phyloP scores from a whole-genome alignment of 345 rosid genomes.

The Sonneratia caseolaris region DNA sequence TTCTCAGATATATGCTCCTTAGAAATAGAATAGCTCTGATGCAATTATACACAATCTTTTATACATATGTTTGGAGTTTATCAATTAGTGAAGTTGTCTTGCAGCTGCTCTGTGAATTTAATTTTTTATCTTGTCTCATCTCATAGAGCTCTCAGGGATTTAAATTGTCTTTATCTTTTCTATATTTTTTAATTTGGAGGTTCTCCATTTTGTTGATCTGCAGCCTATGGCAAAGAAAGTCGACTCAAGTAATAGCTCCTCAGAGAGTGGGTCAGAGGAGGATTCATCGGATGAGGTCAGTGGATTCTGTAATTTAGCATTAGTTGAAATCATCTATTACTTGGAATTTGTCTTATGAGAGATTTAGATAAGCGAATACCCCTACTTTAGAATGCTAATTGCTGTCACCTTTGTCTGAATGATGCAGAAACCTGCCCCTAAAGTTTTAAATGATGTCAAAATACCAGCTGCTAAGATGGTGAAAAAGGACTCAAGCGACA shows the following conservation, averaged over 20 bases:
- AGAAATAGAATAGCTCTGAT: not conserved
- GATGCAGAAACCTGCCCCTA: slow-evolving; percentile 12
- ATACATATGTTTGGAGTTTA: not conserved
- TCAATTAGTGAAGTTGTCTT: not conserved
- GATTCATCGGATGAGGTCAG: slow-evolving; percentile 1
- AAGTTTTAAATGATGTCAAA: not conserved
- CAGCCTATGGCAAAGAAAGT: slow-evolving; percentile 11
- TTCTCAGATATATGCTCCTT: not conserved
- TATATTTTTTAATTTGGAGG: not conserved
- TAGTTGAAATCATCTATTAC: not conserved
- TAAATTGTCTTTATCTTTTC: not conserved
- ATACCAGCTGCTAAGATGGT: slow-evolving; percentile 8
- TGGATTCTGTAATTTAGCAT: not conserved
- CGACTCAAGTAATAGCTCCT: slow-evolving; percentile 14
- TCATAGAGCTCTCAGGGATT: not conserved
- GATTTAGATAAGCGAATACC: not conserved
- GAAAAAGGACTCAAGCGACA: slow-evolving; percentile 7
- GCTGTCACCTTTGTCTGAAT: not conserved
- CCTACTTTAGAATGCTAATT: not conserved
- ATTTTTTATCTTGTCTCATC: not conserved
- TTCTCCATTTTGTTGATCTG: not conserved
- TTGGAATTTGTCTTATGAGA: not conserved
- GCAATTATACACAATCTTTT: too few species aligned
- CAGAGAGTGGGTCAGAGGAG: slow-evolving; percentile 26
- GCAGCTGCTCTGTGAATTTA: not conserved